Conservation (phyloP, 2,329 filamentous ascomycete species). For the Ophiostoma perfectum region DNA sequence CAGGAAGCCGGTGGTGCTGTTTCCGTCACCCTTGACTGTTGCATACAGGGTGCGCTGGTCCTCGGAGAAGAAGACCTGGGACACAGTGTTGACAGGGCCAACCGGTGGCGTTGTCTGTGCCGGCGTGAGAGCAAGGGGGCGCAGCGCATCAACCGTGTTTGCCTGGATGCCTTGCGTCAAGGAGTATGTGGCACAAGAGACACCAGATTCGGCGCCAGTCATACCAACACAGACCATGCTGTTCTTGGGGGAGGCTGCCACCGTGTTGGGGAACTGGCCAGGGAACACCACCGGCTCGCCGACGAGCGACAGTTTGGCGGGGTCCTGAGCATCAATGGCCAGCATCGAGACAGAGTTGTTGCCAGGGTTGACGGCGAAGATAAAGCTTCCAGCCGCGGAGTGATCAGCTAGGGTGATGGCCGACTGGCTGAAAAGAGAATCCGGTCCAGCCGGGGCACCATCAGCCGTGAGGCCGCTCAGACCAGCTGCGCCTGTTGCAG, state of each 20-base stretch:
- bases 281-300: conserved; percentile 41
- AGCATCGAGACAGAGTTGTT: conserved; percentile 49
- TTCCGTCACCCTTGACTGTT: conserved; percentile 56
- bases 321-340: conserved; percentile 37
- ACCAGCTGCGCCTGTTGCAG: conserved; percentile 16
- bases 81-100: conserved; percentile 54
- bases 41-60: conserved; percentile 49
- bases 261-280: conserved; percentile 49
- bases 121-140: conserved; percentile 41
- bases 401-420: conserved; percentile 31
- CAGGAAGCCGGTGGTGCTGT: conserved; percentile 52
- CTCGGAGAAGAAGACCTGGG: conserved; percentile 54
- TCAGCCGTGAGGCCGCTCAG: background rate
- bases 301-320: conserved; percentile 41
- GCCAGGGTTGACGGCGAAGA: conserved; percentile 53
- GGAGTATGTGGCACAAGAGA: conserved; percentile 42
- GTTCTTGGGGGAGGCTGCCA: conserved; percentile 43
- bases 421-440: conserved; percentile 21
- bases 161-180: conserved; percentile 33
- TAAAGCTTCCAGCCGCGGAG: conserved; percentile 29
- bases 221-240: conserved; percentile 44
- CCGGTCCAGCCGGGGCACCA: conserved; percentile 4
- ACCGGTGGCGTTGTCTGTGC: conserved; percentile 53
- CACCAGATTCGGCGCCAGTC: conserved; percentile 40
- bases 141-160: conserved; percentile 40